Percentiles rank a stretch among this genome's conserved stretches.
These are phyloP conservation scores for Termitomyces sp. DNA, from an alignment of 768 basidiomycete species.

Conservation along the genomic window DNA sequence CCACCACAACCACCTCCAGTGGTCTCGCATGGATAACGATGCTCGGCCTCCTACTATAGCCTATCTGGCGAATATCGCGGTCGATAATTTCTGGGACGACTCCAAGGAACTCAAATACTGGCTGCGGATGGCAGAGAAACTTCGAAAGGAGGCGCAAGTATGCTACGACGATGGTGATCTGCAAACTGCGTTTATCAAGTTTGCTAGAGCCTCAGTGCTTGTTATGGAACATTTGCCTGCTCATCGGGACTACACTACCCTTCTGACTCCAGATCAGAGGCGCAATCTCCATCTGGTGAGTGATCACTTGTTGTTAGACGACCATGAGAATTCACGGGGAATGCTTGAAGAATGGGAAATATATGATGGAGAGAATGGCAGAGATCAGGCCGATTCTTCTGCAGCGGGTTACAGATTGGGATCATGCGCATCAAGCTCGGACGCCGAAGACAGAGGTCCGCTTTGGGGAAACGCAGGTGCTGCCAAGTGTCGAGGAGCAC, in stretches of 20 bases:
- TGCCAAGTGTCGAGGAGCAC: conserved; percentile 20
- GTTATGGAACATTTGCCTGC: conserved; percentile 76
- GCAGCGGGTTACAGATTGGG: conserved; percentile 62
- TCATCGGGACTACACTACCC: conserved; percentile 59
- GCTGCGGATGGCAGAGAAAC: conserved; percentile 61
- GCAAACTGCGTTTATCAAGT: conserved; percentile 69
- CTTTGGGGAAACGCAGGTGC: background rate
- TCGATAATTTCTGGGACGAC: conserved; percentile 53
- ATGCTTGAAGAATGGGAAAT: conserved; percentile 33
- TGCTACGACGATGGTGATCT: conserved; percentile 48
- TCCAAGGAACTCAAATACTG: conserved; percentile 60
- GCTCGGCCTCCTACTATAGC: conserved; percentile 54
- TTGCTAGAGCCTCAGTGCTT: conserved; percentile 71
- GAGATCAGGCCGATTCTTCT: conserved; percentile 63
- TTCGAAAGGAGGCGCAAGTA: conserved; percentile 51
- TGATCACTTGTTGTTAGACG: conserved; percentile 16
- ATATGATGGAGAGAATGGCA: conserved; percentile 64
- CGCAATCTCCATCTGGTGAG: conserved; percentile 68
- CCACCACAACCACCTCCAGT: background rate
- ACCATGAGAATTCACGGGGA: background rate
- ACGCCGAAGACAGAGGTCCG: background rate
- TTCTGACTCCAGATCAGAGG: conserved; percentile 55
- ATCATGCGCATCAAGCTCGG: background rate
- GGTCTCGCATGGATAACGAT: background rate
- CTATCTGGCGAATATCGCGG: conserved; percentile 62